phyloP scores from a whole-genome alignment of 2,329 filamentous ascomycete species.

The Talaromyces sp. region DNA sequence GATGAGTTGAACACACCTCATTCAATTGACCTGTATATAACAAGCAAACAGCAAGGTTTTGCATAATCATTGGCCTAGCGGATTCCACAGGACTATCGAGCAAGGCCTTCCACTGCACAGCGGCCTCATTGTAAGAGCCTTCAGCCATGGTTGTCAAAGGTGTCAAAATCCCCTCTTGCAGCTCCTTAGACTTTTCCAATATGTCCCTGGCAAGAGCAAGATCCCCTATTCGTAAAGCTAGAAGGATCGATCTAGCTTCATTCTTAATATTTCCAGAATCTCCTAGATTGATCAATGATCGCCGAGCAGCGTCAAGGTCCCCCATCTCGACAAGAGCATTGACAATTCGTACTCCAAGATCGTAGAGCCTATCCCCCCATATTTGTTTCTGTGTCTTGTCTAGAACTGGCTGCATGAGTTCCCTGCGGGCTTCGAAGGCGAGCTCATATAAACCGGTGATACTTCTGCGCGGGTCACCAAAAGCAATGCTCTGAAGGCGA shows the following conservation, averaged over 20 bases:
- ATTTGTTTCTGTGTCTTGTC: slow-evolving; percentile 54
- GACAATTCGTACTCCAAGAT: slow-evolving; percentile 63
- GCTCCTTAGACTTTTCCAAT: slow-evolving; percentile 38
- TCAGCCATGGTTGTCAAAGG: slow-evolving; percentile 76
- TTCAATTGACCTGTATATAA: slow-evolving; percentile 74
- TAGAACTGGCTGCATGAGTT: slow-evolving; percentile 48
- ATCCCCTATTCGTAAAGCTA: slow-evolving; percentile 77
- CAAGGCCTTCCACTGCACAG: slow-evolving; percentile 56
- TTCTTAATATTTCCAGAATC: slow-evolving; percentile 24
- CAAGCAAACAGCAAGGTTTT: slow-evolving; percentile 79
- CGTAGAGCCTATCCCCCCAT: slow-evolving; percentile 68
- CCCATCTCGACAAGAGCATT: slow-evolving; percentile 62
- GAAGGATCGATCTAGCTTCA: slow-evolving; percentile 50
- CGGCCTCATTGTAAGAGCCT: slow-evolving; percentile 62
- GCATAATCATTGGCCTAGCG: slow-evolving; percentile 64
- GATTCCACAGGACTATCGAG: slow-evolving; percentile 41
- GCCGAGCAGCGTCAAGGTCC: slow-evolving; percentile 71
- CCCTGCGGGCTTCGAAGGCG: slow-evolving; percentile 66
- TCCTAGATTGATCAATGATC: slow-evolving; percentile 54
- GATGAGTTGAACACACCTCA: slow-evolving; percentile 48
- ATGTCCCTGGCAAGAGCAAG: slow-evolving; percentile 59
- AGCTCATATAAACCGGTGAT: slow-evolving; percentile 91
- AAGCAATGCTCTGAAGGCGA: slow-evolving; percentile 77
- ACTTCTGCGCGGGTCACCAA: slow-evolving; percentile 74
- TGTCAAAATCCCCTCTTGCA: slow-evolving; percentile 38